Percentiles rank a stretch among this genome's conserved stretches.
These are phyloP conservation scores for Dactylorhiza incarnata DNA, from an alignment of 106 monocot species.

Conservation along the genomic window DNA sequence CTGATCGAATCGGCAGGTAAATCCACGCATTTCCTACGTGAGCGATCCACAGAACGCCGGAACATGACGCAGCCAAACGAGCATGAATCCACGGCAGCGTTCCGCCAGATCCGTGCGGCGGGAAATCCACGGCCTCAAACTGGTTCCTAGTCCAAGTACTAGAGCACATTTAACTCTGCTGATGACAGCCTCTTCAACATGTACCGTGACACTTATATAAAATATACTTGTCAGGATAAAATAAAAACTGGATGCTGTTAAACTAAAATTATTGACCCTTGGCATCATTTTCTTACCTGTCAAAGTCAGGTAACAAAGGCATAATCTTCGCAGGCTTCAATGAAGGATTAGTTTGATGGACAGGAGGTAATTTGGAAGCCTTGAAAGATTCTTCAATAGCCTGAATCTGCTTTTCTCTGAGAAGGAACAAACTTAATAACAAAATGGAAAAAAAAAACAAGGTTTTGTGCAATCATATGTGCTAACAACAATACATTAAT, in stretches of 20 bases:
- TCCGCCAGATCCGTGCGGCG: too few species aligned
- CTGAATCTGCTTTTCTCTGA: slow-evolving; percentile 89
- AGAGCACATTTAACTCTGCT: neutral
- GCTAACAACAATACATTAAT: slow-evolving; percentile 6
- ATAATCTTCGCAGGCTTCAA: slow-evolving; percentile 62
- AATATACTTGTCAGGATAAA: neutral
- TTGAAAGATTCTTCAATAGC: slow-evolving; percentile 95
- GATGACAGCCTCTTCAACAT: neutral
- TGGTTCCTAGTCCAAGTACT: neutral
- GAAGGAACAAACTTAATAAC: neutral
- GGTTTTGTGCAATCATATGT: neutral
- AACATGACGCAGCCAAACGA: too few species aligned
- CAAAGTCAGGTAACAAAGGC: slow-evolving; percentile 87
- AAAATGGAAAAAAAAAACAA: neutral
- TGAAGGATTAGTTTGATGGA: slow-evolving; percentile 74
- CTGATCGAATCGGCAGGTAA: too few species aligned
- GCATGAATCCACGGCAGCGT: too few species aligned
- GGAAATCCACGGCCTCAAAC: too few species aligned
- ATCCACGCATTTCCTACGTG: too few species aligned
- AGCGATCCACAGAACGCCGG: too few species aligned
- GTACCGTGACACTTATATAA: neutral
- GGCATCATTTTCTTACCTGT: slow-evolving; percentile 32
- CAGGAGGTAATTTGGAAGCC: slow-evolving; percentile 69
- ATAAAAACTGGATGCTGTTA: neutral
- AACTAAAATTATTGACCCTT: neutral